These are phyloP conservation scores for Epichloe uncinata DNA, from an alignment of 2,329 filamentous ascomycete genomes.

Conservation along the genomic window DNA sequence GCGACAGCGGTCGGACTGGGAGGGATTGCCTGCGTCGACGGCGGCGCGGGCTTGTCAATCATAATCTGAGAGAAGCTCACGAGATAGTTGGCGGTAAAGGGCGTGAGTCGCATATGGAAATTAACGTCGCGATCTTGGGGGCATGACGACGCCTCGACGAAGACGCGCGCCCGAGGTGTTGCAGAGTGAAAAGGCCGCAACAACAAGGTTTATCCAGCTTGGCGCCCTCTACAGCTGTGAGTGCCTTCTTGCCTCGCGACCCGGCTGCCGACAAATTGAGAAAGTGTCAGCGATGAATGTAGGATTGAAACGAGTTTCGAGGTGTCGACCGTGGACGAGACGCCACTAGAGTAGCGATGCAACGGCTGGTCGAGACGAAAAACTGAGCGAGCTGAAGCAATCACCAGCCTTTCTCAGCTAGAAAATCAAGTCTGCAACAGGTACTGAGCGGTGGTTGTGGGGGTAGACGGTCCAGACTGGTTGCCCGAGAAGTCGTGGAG, in stretches of 20 bases:
- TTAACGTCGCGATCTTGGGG: slow-evolving; percentile 40
- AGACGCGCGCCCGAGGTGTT: slow-evolving; percentile 24
- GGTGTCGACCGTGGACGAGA: background rate
- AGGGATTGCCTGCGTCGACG: slow-evolving; percentile 42
- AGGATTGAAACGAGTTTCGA: background rate
- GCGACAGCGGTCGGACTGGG: slow-evolving; percentile 38
- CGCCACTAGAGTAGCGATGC: slow-evolving; percentile 2
- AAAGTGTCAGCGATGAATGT: background rate
- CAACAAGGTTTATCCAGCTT: background rate
- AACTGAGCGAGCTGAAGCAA: slow-evolving; percentile 1
- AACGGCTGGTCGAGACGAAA: slow-evolving; percentile 2
- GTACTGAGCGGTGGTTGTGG: slow-evolving; percentile 12
- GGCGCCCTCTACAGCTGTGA: background rate
- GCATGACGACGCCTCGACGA: slow-evolving; percentile 43
- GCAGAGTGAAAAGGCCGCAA: slow-evolving; percentile 1
- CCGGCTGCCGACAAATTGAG: background rate
- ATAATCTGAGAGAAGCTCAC: slow-evolving; percentile 43
- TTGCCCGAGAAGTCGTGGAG: slow-evolving; percentile 20
- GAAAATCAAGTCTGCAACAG: slow-evolving; percentile 9
- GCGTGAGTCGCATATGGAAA: slow-evolving; percentile 23
- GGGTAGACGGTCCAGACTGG: slow-evolving; percentile 13
- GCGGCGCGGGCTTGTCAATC: slow-evolving; percentile 43
- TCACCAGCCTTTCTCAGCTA: slow-evolving; percentile 5
- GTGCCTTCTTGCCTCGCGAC: background rate
- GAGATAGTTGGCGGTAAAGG: slow-evolving; percentile 21